phyloP scores from a whole-genome alignment of 352 stramenopile species.

The Phytophthora palmivora region DNA sequence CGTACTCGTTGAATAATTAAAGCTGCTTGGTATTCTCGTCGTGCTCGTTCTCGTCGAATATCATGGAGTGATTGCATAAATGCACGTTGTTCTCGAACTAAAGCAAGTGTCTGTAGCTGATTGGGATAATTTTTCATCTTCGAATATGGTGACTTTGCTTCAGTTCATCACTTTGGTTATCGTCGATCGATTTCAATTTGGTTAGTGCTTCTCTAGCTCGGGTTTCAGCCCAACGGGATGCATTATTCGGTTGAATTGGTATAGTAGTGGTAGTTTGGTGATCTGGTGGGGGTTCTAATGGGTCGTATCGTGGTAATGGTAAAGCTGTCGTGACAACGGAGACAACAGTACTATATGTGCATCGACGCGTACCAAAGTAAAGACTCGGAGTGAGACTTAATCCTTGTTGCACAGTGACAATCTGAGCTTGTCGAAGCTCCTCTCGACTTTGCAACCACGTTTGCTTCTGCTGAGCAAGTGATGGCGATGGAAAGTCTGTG shows the following conservation, averaged over 20 bases:
- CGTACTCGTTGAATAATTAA: conserved; percentile 63
- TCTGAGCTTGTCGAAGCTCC: conserved; percentile 50
- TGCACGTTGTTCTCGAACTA: conserved; percentile 45
- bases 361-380: conserved; percentile 78
- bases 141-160: conserved; percentile 22
- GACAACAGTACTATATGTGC: conserved; percentile 78
- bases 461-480: conserved; percentile 39
- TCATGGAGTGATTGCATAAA: conserved; percentile 58
- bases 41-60: conserved; percentile 40
- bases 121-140: conserved; percentile 17
- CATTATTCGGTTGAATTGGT: conserved; percentile 1
- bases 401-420: conserved; percentile 68
- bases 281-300: conserved; percentile 2
- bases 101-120: conserved; percentile 39
- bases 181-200: conserved; percentile 7
- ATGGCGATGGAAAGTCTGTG: conserved; percentile 1
- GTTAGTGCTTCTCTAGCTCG: conserved; percentile 17
- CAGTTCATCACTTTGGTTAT: conserved; percentile 30
- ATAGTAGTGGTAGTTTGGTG: background rate
- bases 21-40: conserved; percentile 49
- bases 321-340: conserved; percentile 67
- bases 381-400: conserved; percentile 60
- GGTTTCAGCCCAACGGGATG: conserved; percentile 32
- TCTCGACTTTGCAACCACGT: conserved; percentile 62
- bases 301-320: conserved; percentile 39